phyloP scores from a whole-genome alignment of 805 yeast species.

The Lipomyces mesembrius region DNA sequence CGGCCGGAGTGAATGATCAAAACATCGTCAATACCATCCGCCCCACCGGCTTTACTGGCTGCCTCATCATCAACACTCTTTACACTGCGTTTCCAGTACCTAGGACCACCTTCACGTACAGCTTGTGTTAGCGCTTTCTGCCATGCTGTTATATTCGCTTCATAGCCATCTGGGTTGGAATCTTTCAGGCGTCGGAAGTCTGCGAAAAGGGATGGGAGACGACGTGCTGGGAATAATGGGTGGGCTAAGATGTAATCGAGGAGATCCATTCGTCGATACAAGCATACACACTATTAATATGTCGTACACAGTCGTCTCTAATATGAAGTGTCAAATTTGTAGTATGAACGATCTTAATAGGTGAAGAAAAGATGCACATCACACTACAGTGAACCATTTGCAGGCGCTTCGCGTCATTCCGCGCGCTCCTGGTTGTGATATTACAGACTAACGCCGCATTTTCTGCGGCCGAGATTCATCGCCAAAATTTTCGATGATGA shows the following conservation, averaged over 20 bases:
- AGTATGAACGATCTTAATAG: not conserved
- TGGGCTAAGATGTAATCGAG: conserved; percentile 30
- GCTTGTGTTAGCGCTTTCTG: conserved; percentile 46
- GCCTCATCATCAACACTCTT: not conserved
- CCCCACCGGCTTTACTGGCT: not conserved
- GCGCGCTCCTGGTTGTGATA: too few species aligned
- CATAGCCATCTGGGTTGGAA: conserved; percentile 55
- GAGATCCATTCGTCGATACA: conserved; percentile 15
- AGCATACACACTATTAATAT: not conserved
- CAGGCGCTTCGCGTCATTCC: too few species aligned
- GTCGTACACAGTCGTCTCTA: not conserved
- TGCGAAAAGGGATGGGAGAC: conserved; percentile 56
- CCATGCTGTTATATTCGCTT: conserved; percentile 58
- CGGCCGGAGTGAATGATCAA: conserved; percentile 26
- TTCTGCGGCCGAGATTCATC: not conserved
- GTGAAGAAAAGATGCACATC: not conserved
- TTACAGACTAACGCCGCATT: not conserved
- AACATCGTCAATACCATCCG: conserved; percentile 6
- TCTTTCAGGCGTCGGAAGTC: conserved; percentile 53
- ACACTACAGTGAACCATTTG: too few species aligned
- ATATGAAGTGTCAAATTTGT: not conserved
- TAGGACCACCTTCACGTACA: conserved; percentile 22
- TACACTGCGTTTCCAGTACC: not conserved
- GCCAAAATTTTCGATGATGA: not conserved
- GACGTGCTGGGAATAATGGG: conserved; percentile 48